Percentiles rank a stretch among this genome's conserved stretches.
Conservation (phyloP, 208 protist species). For the Acanthamoeba sp. region DNA sequence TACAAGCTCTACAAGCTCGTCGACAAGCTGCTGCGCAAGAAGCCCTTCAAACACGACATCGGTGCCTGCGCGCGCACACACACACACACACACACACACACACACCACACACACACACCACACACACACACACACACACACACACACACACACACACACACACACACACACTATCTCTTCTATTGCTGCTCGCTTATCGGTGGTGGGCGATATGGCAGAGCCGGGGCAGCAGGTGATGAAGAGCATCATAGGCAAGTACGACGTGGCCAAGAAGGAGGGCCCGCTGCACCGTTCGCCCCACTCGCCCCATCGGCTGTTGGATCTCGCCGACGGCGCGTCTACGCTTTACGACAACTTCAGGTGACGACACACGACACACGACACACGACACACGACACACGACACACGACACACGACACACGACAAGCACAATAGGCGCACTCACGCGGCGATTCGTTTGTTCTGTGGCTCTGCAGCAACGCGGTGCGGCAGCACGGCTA, state of each 20-base stretch:
- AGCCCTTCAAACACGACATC: slow-evolving; percentile 11
- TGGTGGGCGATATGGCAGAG: not conserved
- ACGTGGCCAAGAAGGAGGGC: slow-evolving; percentile 15
- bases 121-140: not conserved
- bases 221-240: slow-evolving; percentile 49
- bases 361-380: not conserved
- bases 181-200: too few relatives aligned
- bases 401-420: not conserved
- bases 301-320: slow-evolving; percentile 32
- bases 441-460: too few relatives aligned
- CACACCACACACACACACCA: not conserved
- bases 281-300: slow-evolving; percentile 62
- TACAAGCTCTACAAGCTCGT: slow-evolving; percentile 61
- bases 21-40: slow-evolving; percentile 47
- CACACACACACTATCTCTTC: too few relatives aligned
- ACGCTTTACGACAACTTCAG: slow-evolving; percentile 69
- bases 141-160: not conserved
- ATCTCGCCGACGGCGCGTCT: not conserved
- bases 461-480: not conserved
- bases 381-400: not conserved
- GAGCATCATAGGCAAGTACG: slow-evolving; percentile 50
- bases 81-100: not conserved
- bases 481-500: slow-evolving; percentile 50
- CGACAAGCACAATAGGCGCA: too few relatives aligned
- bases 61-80: not conserved